Base-by-base conservation (phyloP, 768 basidiomycete genomes). In the Sporobolomyces phaffii region DNA sequence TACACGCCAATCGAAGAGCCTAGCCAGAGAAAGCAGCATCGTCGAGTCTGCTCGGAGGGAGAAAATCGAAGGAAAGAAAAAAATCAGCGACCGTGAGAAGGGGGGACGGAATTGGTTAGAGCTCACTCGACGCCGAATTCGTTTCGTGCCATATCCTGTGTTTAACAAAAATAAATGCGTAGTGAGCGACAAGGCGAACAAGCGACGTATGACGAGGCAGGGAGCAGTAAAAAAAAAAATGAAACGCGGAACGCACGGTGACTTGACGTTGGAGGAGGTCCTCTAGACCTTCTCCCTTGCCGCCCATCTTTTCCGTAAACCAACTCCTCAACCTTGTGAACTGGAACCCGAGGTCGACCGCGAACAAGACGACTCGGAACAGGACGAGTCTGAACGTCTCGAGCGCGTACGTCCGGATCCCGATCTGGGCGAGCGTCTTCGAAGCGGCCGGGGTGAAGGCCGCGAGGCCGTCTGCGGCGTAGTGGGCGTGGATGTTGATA, bases 401-500 rank as follows among this genome's bases (percentile, higher is more conserved):
- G 48, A 50, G 31, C 0, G 78, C 43, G 77, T 77, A 81, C 20
- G 73, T 59, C n/a, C 62, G 49, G 11, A 78, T 41, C 11, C 79
- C 79, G 50, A 77, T 64, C 29, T 76, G 34, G 38, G n/a, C 26
- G 29, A 50, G 48, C 36, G 49, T 60, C 24, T 20, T 26, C 24
- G n/a, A 34, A 11, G 6, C 87, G 86, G 28, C 82, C 81, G 6
- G 89, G 86, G 31, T 61, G 51, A 33, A 41, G 2, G 54, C 43
- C 18, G 62, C 61, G 26, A 72, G 63, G 1, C 70, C 73, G 11
- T 28, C 40, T 2, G 65, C 60, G 20, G 90, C 91, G 84, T 85
- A 90, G 75, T 83, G 84, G 0, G 88, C 91, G 0, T 88, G 90
- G 60, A 93, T 88, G 77, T 90, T 91, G 78, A 96, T 86, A 24